Conservation (phyloP, 176 grass and related monocot genomes). For the Hordeum vulgare region MorexV3_pseudomolecules_assembly NC_058522.1:377057029-377057528, state of each 20-base stretch:
- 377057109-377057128: not conserved
- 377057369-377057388: no score
- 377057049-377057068: conserved; percentile 71
- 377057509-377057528: conserved; percentile 70
- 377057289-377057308: not conserved
- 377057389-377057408: no score
- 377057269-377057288: not conserved
- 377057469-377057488: conserved; percentile 45
- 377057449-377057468: not conserved
- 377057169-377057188: not conserved
- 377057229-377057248: not conserved
- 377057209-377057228: not conserved
- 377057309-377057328: conserved; percentile 25
- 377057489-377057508: conserved; percentile 96
- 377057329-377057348: not conserved
- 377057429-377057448: not conserved
- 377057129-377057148: not conserved
- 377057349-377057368: not conserved
- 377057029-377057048: conserved; percentile 88
- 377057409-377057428: no score
- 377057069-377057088: not conserved
- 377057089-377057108: not conserved
- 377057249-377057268: not conserved
- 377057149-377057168: not conserved
- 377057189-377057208: not conserved